phyloP scores from a whole-genome alignment of 805 yeast species.

The Ascoidea tarda region DNA sequence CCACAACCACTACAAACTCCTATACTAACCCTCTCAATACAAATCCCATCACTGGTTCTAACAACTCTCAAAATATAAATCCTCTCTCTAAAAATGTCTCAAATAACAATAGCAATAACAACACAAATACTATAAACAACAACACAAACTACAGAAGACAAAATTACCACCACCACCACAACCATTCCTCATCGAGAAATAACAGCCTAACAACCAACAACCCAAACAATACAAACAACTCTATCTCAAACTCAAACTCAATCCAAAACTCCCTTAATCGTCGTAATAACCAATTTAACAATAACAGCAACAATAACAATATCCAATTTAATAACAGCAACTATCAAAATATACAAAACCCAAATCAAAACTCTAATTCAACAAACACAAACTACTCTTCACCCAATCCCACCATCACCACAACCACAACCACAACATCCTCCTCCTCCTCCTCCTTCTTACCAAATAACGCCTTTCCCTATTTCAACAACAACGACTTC shows the following conservation, averaged over 20 bases:
- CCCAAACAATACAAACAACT: neutral
- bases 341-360: too few relatives aligned
- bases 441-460: neutral
- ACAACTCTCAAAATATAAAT: too few relatives aligned
- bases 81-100: too few relatives aligned
- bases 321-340: too few relatives aligned
- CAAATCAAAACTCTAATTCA: neutral
- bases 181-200: neutral
- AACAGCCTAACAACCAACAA: neutral
- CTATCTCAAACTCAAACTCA: neutral
- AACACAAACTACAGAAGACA: neutral
- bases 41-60: too few relatives aligned
- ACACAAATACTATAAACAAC: too few relatives aligned
- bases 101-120: too few relatives aligned
- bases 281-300: neutral
- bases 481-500: too few relatives aligned
- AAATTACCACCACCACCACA: neutral
- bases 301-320: neutral
- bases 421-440: neutral
- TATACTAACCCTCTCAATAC: too few relatives aligned
- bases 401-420: neutral
- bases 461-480: neutral
- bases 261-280: neutral
- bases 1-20: too few relatives aligned
- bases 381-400: neutral